Evolutionary conservation across 176 grass and related monocot genomes (phyloP).

Genomic region (Triticum dicoccoides): DNA sequence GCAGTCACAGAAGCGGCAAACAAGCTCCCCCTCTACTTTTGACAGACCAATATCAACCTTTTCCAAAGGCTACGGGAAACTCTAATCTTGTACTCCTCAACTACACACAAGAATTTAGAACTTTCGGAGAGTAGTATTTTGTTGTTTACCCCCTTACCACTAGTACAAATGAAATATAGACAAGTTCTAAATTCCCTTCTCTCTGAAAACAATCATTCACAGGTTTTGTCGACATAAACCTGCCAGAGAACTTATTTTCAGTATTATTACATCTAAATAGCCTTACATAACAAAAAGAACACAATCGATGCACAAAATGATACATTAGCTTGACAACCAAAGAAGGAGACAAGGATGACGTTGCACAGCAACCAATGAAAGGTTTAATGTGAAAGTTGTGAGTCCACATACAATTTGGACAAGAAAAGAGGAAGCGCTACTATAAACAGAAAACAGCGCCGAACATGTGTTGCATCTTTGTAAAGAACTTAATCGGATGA

Average conservation of each 20-base stretch:
- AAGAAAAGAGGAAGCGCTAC: not conserved
- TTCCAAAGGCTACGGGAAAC: too few relatives aligned
- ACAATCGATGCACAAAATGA: not conserved
- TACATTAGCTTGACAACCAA: not conserved
- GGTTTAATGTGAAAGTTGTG: not conserved
- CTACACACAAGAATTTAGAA: constrained; percentile 44
- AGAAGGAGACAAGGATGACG: not conserved
- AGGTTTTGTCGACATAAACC: not conserved
- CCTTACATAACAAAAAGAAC: not conserved
- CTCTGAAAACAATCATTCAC: not conserved
- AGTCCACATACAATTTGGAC: not conserved
- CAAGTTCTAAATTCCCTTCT: not conserved
- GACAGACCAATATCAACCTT: too few relatives aligned
- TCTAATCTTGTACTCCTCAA: constrained; percentile 45
- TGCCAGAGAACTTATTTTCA: not conserved
- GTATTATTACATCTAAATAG: not conserved
- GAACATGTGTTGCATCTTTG: constrained; percentile 69
- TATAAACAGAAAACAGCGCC: constrained; percentile 70
- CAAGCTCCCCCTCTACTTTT: not conserved
- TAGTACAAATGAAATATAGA: too few relatives aligned
- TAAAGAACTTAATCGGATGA: constrained; percentile 78
- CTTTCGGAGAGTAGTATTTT: constrained; percentile 10
- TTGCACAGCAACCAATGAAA: not conserved
- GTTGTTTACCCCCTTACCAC: too few relatives aligned
- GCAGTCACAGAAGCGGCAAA: not conserved